Base-by-base conservation (phyloP, 202 grass and related monocot genomes). In the Cymbopogon flexuosus region DNA sequence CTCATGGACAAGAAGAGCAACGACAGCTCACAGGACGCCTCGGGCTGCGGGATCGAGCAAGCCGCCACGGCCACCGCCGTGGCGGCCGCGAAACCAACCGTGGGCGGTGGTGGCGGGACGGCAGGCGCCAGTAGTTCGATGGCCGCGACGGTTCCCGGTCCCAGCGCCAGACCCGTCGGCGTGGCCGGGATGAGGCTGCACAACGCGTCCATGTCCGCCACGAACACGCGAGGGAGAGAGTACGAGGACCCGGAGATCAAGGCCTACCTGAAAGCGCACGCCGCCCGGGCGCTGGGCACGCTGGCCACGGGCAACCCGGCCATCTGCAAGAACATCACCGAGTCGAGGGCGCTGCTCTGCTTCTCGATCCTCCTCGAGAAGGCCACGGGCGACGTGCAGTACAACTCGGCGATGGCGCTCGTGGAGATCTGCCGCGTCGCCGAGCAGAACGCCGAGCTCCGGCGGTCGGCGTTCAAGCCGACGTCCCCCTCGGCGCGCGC, bases 291-390 rank as follows among this genome's bases (percentile, higher is more conserved):
- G 19, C 81, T 98, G 65, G 88, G 84, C 92, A 86, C 77, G 58
- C 88, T 98, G 15, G 90, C 90, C 36, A 91, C n/a, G 65, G 90
- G 86, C 68, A 98, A 98, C 27, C 29, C 88, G 1, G 88, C 86
- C 57, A 85, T 94, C 46, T 98, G 95, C 82, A 98, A 94, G 84
- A 98, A 85, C 90, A 93, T 98, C 88, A 98, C 95, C 0, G 95
- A 98, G 61, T 98, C 95, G 0, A 81, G 87, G 49, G 95, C 92
- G 5, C 88, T 98, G 22, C 95, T 98, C 5, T 98, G 95, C 78
- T 90, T 98, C 36, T 86, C 95, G 8, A 76, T 98, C 24, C 86
- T 98, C 16, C 83, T 98, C 9, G 92, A 98, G 58, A 94, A 91
- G 24, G 79, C 85, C 33, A 60, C 37, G 0, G 88, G 84, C 42